Percentiles rank a stretch among this genome's conserved stretches.
phyloP scores from a whole-genome alignment of 495 filamentous ascomycete genomes.

The Neurospora sp. region DNA sequence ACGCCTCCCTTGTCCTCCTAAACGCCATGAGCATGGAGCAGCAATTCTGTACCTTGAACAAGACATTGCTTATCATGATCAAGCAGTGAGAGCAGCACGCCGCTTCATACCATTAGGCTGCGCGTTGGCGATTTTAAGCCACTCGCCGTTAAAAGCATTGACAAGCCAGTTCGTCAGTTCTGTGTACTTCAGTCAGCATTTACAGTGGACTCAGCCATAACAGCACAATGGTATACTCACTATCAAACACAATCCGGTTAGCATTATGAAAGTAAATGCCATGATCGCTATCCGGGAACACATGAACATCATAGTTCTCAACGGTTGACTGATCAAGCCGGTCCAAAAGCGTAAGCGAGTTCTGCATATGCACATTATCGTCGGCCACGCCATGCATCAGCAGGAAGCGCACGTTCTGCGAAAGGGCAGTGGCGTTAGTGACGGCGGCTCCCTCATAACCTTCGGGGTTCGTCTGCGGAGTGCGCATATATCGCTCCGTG shows the following conservation, averaged over 20 bases:
- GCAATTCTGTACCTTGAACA: neutral
- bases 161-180: slow-evolving; percentile 87
- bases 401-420: slow-evolving; percentile 71
- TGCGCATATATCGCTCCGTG: slow-evolving; percentile 94
- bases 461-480: slow-evolving; percentile 64
- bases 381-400: slow-evolving; percentile 92
- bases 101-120: slow-evolving; percentile 37
- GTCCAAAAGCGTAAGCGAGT: slow-evolving; percentile 76
- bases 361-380: slow-evolving; percentile 96
- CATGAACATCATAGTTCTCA: slow-evolving; percentile 93
- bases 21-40: neutral
- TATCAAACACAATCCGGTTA: slow-evolving; percentile 87
- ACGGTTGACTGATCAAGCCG: slow-evolving; percentile 72
- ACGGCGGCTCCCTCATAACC: slow-evolving; percentile 75
- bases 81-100: neutral
- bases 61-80: neutral
- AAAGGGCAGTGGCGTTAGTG: slow-evolving; percentile 56
- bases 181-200: slow-evolving; percentile 30
- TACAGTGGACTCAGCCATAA: neutral
- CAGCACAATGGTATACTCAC: slow-evolving; percentile 41
- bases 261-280: slow-evolving; percentile 93
- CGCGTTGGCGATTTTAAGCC: slow-evolving; percentile 63
- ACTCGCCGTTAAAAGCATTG: slow-evolving; percentile 97
- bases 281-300: slow-evolving; percentile 95
- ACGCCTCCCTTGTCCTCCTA: neutral